A percentile compares a stretch with the other conserved stretches of the same genome.
Conservation (phyloP, 164 flowering plant genomes). For the Akebia trifoliata region DNA sequence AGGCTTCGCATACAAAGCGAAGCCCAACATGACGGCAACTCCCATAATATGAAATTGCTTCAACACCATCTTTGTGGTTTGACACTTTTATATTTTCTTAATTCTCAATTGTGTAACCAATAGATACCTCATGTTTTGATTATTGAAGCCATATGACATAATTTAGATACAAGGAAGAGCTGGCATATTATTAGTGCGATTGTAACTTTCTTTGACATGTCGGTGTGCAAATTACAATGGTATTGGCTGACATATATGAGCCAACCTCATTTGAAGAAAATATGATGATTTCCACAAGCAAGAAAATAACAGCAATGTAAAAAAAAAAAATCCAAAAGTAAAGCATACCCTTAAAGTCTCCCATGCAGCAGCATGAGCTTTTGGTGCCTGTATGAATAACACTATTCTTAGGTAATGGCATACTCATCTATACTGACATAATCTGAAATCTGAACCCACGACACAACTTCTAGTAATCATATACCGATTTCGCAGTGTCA, state of each 20-base stretch:
- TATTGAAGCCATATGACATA: no score
- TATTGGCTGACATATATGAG: no score
- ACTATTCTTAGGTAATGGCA: neutral
- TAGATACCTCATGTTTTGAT: no score
- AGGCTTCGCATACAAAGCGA: no score
- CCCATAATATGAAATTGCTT: neutral
- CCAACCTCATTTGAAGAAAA: no score
- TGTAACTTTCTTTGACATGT: no score
- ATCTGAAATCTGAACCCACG: neutral
- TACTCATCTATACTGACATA: no score
- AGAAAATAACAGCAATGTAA: neutral
- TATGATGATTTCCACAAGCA: neutral
- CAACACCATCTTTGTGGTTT: neutral
- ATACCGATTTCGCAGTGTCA: slow-evolving; percentile 67
- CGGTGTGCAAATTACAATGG: no score
- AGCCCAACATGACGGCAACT: no score
- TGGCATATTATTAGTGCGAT: no score
- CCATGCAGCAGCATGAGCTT: slow-evolving; percentile 93
- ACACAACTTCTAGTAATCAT: neutral
- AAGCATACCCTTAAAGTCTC: slow-evolving; percentile 61
- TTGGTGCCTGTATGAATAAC: slow-evolving; percentile 60
- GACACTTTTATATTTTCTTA: neutral
- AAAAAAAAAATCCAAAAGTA: neutral
- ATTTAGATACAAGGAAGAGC: no score
- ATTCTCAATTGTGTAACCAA: neutral